These are phyloP conservation scores for Naganishia antarctica DNA, from an alignment of 768 basidiomycete genomes.

Conservation along the genomic window DNA sequence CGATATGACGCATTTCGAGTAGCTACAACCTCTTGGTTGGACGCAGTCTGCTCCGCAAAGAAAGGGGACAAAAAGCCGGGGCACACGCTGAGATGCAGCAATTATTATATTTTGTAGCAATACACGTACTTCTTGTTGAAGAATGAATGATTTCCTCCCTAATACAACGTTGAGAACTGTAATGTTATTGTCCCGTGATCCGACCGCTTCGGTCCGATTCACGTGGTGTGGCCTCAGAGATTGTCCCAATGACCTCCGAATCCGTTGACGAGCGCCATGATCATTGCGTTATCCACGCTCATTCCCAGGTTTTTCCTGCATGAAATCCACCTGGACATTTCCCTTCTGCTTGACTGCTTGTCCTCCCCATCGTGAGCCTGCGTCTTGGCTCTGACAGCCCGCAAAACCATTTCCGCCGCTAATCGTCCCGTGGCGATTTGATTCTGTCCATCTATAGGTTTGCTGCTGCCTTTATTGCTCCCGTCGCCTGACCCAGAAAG, in stretches of 20 bases:
- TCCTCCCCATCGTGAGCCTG: conserved; percentile 12
- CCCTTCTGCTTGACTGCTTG: background rate
- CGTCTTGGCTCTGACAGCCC: conserved; percentile 27
- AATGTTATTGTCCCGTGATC: background rate
- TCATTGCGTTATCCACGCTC: conserved; percentile 38
- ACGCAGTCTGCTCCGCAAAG: no score
- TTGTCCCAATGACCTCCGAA: conserved; percentile 39
- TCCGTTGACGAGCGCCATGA: conserved; percentile 38
- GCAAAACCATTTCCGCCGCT: conserved; percentile 47
- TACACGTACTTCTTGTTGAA: conserved; percentile 18
- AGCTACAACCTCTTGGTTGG: no score
- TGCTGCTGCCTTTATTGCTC: conserved; percentile 32
- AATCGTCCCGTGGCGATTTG: conserved; percentile 46
- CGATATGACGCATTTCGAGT: no score
- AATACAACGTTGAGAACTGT: conserved; percentile 21
- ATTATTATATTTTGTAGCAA: no score
- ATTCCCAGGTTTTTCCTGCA: conserved; percentile 44
- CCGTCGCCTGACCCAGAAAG: conserved; percentile 1
- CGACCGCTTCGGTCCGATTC: background rate
- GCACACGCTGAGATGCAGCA: no score
- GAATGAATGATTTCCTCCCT: background rate
- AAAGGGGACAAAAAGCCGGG: no score
- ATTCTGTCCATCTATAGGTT: conserved; percentile 40
- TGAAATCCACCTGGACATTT: conserved; percentile 33
- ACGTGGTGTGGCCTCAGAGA: background rate